Evolutionary conservation across 2,329 filamentous ascomycete species (phyloP).

Genomic region (Fusarium abutilonis): DNA sequence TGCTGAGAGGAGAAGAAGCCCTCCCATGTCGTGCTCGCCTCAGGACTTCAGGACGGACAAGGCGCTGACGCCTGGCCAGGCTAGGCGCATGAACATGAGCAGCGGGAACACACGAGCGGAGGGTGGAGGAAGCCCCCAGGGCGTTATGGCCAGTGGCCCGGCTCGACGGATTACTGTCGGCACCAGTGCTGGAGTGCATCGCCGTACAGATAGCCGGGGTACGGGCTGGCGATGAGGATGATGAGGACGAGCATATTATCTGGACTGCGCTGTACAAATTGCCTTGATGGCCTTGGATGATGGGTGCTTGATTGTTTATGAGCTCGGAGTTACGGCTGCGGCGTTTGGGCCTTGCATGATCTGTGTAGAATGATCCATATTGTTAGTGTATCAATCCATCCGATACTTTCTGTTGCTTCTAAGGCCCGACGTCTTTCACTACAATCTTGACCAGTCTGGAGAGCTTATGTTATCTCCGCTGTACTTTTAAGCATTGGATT

Average conservation of each 20-base stretch:
- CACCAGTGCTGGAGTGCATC: slow-evolving; percentile 45
- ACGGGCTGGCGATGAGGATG: slow-evolving; percentile 46
- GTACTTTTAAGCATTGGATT: too few species aligned
- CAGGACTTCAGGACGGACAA: slow-evolving; percentile 52
- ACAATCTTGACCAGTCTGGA: too few species aligned
- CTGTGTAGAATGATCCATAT: slow-evolving; percentile 34
- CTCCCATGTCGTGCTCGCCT: slow-evolving; percentile 64
- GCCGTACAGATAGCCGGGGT: slow-evolving; percentile 47
- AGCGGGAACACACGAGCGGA: slow-evolving; percentile 54
- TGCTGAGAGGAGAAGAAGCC: slow-evolving; percentile 61
- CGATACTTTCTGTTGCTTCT: slow-evolving; percentile 1
- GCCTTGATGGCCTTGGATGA: slow-evolving; percentile 37
- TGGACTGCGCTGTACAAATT: slow-evolving; percentile 19
- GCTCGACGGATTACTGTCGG: slow-evolving; percentile 53
- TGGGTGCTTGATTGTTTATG: slow-evolving; percentile 37
- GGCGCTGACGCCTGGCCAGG: slow-evolving; percentile 64
- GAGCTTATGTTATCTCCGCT: too few species aligned
- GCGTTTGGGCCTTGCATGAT: slow-evolving; percentile 33
- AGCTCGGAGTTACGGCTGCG: slow-evolving; percentile 41
- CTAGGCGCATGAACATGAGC: slow-evolving; percentile 66
- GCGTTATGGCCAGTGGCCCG: slow-evolving; percentile 38
- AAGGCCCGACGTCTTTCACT: not conserved
- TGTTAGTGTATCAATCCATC: slow-evolving; percentile 28
- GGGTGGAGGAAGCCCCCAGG: slow-evolving; percentile 42
- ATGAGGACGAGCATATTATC: not conserved